These are phyloP conservation scores for Apiotrichum veenhuisii DNA, from an alignment of 1,284 basidiomycete species.

Conservation along the genomic window DNA sequence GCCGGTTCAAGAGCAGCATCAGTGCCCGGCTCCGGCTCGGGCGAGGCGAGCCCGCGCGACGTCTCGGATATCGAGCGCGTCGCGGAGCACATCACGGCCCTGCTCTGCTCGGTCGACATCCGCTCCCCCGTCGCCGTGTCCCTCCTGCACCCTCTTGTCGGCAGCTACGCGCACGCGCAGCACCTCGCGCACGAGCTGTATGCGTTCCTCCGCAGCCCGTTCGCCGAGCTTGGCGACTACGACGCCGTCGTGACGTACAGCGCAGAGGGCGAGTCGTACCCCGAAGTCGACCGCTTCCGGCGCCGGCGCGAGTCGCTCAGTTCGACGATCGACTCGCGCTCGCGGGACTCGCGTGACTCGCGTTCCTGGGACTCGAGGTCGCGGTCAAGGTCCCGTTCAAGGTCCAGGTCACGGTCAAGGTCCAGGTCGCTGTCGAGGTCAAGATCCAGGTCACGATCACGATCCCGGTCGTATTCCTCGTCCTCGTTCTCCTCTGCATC, in stretches of 20 bases:
- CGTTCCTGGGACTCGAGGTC: not conserved
- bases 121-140: slow-evolving; percentile 78
- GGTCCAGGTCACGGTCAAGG: not conserved
- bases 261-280: not conserved
- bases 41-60: not conserved
- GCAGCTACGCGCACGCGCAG: slow-evolving; percentile 63
- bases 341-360: not conserved
- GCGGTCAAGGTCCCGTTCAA: not conserved
- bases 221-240: slow-evolving; percentile 70
- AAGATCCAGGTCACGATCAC: slow-evolving; percentile 5
- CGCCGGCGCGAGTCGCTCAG: slow-evolving; percentile 1
- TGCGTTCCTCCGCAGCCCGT: slow-evolving; percentile 77
- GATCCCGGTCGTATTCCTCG: slow-evolving; percentile 8
- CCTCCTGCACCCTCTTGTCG: slow-evolving; percentile 72
- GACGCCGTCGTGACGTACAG: slow-evolving; percentile 66
- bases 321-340: not conserved
- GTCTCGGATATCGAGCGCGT: slow-evolving; percentile 66
- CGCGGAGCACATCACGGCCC: slow-evolving; percentile 68
- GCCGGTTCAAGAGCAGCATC: not conserved
- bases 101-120: slow-evolving; percentile 83
- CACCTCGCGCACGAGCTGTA: slow-evolving; percentile 90
- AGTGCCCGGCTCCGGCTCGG: not conserved
- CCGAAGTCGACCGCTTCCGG: not conserved
- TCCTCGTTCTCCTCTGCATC: slow-evolving; percentile 10
- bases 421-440: slow-evolving; percentile 10